Evolutionary conservation across 2,329 filamentous ascomycete species (phyloP), one percentile per base, ranked within the genome.

Genomic region (Emmonsia crescens): DNA sequence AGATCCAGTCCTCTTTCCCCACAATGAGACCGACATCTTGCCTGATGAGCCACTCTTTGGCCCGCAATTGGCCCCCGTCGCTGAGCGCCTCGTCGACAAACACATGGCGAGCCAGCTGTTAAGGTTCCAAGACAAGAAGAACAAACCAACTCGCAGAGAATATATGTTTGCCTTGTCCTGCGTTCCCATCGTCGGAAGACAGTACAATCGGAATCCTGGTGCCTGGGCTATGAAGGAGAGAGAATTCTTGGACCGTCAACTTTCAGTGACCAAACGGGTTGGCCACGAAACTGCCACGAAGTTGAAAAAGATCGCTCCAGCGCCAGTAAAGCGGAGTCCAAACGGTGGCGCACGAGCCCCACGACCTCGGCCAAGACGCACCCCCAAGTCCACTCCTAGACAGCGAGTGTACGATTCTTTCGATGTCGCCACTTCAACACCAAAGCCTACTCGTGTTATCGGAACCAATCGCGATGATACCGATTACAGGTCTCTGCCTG

Each of bases 391-490:
- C 38, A 76, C 74, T 42, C 75, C 75, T 12, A 75, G 72, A 60
- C 73, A 75, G 57, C 79, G 69, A 64, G 66, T 63, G 64, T 68
- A 70, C 52, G 73, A 76, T 59, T 69, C 69, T 21, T 76, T 76
- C 70, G 72, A 77, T 66, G 65, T 69, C 63, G 63, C 67, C 60
- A 61, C 73, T 63, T 67, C 69, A 64, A 68, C 66, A 67, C 74
- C 66, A 73, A 85, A 68, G 75, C 78, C 55, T 75, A 57, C 68
- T 57, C 76, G 76, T 64, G 69, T 70, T 52, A 71, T 77, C 63
- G 77, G 83, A 24, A 84, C 85, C 31, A 91, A 86, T 68, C 83
- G 89, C 40, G 90, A 94, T 72, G 90, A 96, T 72, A 90, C 89
- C 71, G 88, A 95, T 73, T 96, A 89, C 74, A 79, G 82, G 54